phyloP scores from a whole-genome alignment of 352 stramenopile species.

The Thraustotheca clavata region DNA sequence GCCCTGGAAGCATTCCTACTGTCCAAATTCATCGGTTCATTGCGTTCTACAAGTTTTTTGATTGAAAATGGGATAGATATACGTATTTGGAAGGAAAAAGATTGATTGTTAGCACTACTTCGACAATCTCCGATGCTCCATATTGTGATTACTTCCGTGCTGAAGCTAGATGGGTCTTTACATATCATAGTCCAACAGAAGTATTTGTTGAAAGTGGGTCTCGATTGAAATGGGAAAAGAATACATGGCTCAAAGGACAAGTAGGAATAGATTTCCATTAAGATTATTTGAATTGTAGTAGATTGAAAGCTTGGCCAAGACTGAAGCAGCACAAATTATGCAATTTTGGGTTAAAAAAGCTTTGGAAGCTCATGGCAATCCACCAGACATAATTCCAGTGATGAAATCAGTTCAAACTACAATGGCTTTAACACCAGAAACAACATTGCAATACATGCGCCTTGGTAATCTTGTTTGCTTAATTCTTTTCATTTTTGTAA shows the following conservation, averaged over 20 bases:
- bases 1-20: conserved; percentile 66
- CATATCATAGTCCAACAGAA: conserved; percentile 21
- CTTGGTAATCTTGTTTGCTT: conserved; percentile 4
- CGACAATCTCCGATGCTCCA: conserved; percentile 60
- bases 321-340: conserved; percentile 15
- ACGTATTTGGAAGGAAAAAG: conserved; percentile 32
- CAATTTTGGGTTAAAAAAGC: conserved; percentile 16
- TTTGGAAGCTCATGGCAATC: conserved; percentile 2
- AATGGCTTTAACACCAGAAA: background rate
- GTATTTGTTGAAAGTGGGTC: conserved; percentile 58
- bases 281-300: background rate
- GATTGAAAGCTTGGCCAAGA: conserved; percentile 21
- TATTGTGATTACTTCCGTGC: conserved; percentile 84
- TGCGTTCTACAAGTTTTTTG: background rate
- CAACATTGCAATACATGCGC: background rate
- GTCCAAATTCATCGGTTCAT: conserved; percentile 56
- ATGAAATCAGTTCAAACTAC: background rate
- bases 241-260: conserved; percentile 84
- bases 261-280: conserved; percentile 23
- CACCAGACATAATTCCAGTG: background rate
- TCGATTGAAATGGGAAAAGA: conserved; percentile 69
- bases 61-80: background rate
- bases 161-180: conserved; percentile 82
- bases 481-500: background rate
- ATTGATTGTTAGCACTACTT: conserved; percentile 67